Base-by-base conservation (phyloP, 139 green algal species). In the Closterium sp. region DNA sequence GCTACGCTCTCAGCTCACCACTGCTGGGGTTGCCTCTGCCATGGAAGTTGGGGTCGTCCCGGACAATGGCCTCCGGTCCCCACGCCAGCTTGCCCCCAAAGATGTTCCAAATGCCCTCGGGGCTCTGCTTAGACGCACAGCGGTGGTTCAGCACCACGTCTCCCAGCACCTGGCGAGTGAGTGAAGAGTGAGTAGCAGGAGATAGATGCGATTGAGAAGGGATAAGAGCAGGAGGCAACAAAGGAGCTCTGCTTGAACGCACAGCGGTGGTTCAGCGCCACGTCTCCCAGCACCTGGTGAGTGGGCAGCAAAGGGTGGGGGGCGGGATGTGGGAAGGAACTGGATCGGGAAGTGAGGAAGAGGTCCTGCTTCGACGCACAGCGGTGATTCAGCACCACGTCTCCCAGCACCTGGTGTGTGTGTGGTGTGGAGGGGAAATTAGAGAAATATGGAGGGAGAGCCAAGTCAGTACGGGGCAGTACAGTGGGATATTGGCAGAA, bases 81-180 rank as follows among this genome's bases (percentile, higher is more conserved):
- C 95, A 96, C 7, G 86, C 94, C 13, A 95, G 38, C 91, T 95
- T 96, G 10, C 92, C 93, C 9, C 92, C 89, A 32, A 95, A 95
- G 24, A 93, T 87, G 73, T 96, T 96, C 95, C 95, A 96, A 21
- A 93, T 91, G 31, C 95, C 95, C n/a, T 96, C 86, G 6, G 31
- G 28, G 84, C 70, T 93, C 91, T 96, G 94, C 88, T 92, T 92
- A 24, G 90, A 85, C 13, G 95, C 95, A 91, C 95, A 96, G n/a
- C 95, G 90, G 85, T 96, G 95, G 90, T 96, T 96, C 19, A 96
- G 91, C 32, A 96, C 95, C 19, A 95, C 95, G 86, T 96, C 95
- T 31, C 93, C 95, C 42, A 96, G 89, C 32, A 93, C 89, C 38
- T 95, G 88, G 19, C 30, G 42, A 62, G 30, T n/a, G 86, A 4